Conservation (phyloP, 2,329 filamentous ascomycete genomes). For the Dactylella cylindrospora region DNA sequence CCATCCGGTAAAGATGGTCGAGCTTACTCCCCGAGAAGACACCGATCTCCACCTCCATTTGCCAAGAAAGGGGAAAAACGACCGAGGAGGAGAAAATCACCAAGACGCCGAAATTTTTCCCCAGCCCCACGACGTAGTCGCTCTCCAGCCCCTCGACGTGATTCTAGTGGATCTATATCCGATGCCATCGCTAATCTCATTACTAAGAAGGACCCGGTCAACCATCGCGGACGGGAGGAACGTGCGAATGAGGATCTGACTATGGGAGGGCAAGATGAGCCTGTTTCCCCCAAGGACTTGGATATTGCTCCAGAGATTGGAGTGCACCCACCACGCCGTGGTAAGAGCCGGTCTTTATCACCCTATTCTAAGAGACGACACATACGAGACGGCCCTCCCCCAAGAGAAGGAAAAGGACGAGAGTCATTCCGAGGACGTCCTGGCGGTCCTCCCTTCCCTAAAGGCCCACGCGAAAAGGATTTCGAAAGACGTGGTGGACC, state of each 20-base stretch:
- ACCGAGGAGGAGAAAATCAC: slow-evolving; percentile 26
- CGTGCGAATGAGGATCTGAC: not conserved
- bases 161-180: slow-evolving; percentile 19
- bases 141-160: slow-evolving; percentile 26
- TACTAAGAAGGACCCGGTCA: slow-evolving; percentile 1
- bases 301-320: slow-evolving; percentile 28
- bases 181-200: slow-evolving; percentile 32
- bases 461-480: slow-evolving; percentile 23
- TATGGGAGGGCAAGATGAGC: slow-evolving; percentile 8
- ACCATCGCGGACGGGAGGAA: too few relatives aligned
- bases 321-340: slow-evolving; percentile 4
- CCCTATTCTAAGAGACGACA: slow-evolving; percentile 29
- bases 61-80: slow-evolving; percentile 25
- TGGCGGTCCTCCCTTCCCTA: slow-evolving; percentile 7
- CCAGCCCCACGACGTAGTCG: slow-evolving; percentile 17
- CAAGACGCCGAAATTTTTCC: slow-evolving; percentile 21
- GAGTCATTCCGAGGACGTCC: slow-evolving; percentile 13
- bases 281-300: not conserved
- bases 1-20: not conserved
- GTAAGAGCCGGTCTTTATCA: slow-evolving; percentile 18
- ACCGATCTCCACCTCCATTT: slow-evolving; percentile 21
- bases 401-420: slow-evolving; percentile 11
- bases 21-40: slow-evolving; percentile 17
- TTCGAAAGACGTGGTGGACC: slow-evolving; percentile 15
- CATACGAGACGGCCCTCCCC: slow-evolving; percentile 1